phyloP scores from a whole-genome alignment of 106 monocot species.

The Phalaenopsis aphrodite region DNA sequence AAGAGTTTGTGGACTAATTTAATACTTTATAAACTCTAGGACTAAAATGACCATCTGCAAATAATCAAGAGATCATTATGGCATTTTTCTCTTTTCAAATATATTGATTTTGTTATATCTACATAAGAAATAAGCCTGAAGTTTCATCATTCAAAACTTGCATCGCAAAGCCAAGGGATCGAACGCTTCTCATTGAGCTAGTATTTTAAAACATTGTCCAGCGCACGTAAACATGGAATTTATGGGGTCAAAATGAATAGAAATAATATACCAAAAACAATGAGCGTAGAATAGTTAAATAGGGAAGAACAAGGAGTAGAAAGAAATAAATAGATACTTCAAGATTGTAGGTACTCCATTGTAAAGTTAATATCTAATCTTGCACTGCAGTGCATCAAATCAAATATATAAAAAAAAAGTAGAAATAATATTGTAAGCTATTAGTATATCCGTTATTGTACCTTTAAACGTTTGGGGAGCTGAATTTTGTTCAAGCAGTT shows the following conservation, averaged over 20 bases:
- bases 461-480: conserved; percentile 37
- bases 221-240: background rate
- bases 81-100: background rate
- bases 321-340: background rate
- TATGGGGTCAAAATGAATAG: background rate
- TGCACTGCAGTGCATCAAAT: background rate
- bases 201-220: background rate
- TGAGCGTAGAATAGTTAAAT: background rate
- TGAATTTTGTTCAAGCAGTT: conserved; percentile 32
- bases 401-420: background rate
- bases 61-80: no score
- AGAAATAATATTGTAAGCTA: background rate
- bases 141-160: background rate
- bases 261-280: background rate
- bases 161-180: background rate
- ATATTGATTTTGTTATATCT: background rate
- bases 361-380: background rate
- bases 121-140: background rate
- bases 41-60: no score
- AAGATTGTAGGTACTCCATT: background rate
- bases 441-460: conserved; percentile 1
- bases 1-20: no score
- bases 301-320: background rate
- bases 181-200: background rate
- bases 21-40: no score